Percentiles rank a stretch among this genome's conserved stretches.
phyloP scores from a whole-genome alignment of 2,329 filamentous ascomycete species.

The Pseudogymnoascus verrucosus region DNA sequence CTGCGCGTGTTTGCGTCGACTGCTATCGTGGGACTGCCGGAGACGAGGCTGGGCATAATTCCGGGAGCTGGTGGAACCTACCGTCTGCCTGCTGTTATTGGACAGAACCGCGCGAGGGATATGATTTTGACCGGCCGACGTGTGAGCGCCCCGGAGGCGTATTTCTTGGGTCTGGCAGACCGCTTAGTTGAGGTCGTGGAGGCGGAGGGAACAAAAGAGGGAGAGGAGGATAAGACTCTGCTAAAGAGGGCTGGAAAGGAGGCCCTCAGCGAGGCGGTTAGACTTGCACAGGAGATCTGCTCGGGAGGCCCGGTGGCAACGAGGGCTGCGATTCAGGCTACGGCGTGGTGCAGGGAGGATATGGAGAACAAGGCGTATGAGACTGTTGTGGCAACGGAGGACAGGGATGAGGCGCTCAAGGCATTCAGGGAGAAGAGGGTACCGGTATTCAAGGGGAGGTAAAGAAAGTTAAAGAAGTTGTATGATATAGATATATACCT shows the following conservation, averaged over 20 bases:
- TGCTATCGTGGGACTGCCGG: slow-evolving; percentile 73
- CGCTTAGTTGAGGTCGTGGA: slow-evolving; percentile 73
- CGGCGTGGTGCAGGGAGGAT: slow-evolving; percentile 62
- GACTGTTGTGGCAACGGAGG: slow-evolving; percentile 72
- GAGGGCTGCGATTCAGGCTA: slow-evolving; percentile 69
- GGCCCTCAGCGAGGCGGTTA: slow-evolving; percentile 68
- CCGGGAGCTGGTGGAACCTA: slow-evolving; percentile 91
- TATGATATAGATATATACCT: neutral
- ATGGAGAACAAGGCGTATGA: slow-evolving; percentile 86
- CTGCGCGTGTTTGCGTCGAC: slow-evolving; percentile 80
- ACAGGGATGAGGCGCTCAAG: slow-evolving; percentile 77
- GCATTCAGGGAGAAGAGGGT: slow-evolving; percentile 76
- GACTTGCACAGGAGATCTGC: slow-evolving; percentile 76
- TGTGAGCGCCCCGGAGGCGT: slow-evolving; percentile 75
- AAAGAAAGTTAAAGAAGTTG: slow-evolving; percentile 15
- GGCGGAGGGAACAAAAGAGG: slow-evolving; percentile 39
- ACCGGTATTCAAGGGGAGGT: slow-evolving; percentile 56
- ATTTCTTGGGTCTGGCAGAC: slow-evolving; percentile 85
- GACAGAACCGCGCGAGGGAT: slow-evolving; percentile 74
- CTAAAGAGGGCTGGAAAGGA: slow-evolving; percentile 54
- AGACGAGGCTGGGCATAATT: slow-evolving; percentile 88
- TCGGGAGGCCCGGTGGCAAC: slow-evolving; percentile 82
- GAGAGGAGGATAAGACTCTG: slow-evolving; percentile 35
- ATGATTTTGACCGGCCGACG: slow-evolving; percentile 84
- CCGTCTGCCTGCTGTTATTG: slow-evolving; percentile 75